Evolutionary conservation across 2,329 filamentous ascomycete species (phyloP), one percentile per base, ranked within the genome.

Genomic region (Laburnicola sp.): DNA sequence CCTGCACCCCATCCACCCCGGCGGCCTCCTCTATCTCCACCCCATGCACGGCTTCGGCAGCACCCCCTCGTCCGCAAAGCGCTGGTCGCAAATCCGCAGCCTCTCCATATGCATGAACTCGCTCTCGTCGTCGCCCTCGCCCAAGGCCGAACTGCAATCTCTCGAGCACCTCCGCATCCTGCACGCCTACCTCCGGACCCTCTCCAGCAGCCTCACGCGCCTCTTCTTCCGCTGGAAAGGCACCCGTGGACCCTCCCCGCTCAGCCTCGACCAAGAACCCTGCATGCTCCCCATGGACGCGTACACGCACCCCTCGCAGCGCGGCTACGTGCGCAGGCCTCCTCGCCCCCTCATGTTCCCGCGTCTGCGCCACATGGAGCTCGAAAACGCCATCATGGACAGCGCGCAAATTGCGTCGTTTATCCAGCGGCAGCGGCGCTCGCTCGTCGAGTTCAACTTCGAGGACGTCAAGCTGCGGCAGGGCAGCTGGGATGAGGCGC

Each of bases 141-240:
- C 80, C n/a, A 82, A 36, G 39, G 1, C 82, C 36, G 86, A 16
- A 76, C 82, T 28, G 84, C 71, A 88, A 89, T 69, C 81, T 86
- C 56, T 70, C 48, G 91, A 91, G 73, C 84, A 78, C 21, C 60
- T 77, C 37, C 76, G 75, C 47, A 73, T 94, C 64, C 82, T 96
- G 1, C 87, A 94, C 62, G 86, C 89, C 61, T 96, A 91, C 68
- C 80, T 96, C 56, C 83, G 87, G 49, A 80, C 78, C 57, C 89
- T 95, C 67, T 81, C 86, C 0, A 76, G 79, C 4, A 78, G 74
- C 28, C 77, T 94, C 1, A 86, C 87, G 56, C 86, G 86, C 69
- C 80, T 96, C 50, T 81, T 81, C 50, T 95, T 96, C 73, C 82
- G 83, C 50, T 96, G 91, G 91, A 77, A 86, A 55, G 87, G 88